Conservation (phyloP, 1,284 basidiomycete species). For the Neotropicomus parvogracilis region DNA sequence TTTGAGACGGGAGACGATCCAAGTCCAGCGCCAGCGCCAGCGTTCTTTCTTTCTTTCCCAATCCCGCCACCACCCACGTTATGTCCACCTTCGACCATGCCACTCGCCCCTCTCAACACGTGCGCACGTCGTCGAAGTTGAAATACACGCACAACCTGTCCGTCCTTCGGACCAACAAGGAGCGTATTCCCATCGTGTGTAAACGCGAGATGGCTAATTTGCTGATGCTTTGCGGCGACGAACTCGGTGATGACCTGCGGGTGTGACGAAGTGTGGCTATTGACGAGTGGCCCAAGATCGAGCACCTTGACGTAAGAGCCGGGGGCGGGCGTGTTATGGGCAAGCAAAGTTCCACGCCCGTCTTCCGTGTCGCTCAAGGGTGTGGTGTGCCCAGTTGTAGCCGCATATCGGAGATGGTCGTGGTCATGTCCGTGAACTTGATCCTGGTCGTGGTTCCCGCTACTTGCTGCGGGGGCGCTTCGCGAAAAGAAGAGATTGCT, state of each 20-base stretch:
- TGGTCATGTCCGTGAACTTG: constrained; percentile 6
- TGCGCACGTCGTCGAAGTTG: constrained; percentile 44
- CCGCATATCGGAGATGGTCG: constrained; percentile 12
- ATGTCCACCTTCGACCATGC: background rate
- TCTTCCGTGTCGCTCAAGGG: constrained; percentile 15
- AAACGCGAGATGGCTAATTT: constrained; percentile 54
- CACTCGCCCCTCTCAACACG: constrained; percentile 12
- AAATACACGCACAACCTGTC: constrained; percentile 58
- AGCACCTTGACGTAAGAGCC: constrained; percentile 51
- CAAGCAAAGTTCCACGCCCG: constrained; percentile 2
- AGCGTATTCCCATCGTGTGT: constrained; percentile 58
- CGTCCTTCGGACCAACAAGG: constrained; percentile 56
- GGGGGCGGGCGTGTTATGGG: constrained; percentile 5
- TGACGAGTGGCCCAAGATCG: constrained; percentile 46
- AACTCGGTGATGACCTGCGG: constrained; percentile 46
- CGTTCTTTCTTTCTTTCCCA: constrained; percentile 8
- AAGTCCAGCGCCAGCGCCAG: constrained; percentile 7
- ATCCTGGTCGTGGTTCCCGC: constrained; percentile 18
- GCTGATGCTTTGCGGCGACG: constrained; percentile 43
- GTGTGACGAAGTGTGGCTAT: constrained; percentile 11
- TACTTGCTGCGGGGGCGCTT: constrained; percentile 53
- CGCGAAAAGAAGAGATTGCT: constrained; percentile 50
- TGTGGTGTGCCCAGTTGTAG: constrained; percentile 9
- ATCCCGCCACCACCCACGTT: background rate
- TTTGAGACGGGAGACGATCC: constrained; percentile 4